Percentiles rank a stretch among this genome's conserved stretches.
Conservation (phyloP, 441 rosid genomes). For the Melastoma candidum region DNA sequence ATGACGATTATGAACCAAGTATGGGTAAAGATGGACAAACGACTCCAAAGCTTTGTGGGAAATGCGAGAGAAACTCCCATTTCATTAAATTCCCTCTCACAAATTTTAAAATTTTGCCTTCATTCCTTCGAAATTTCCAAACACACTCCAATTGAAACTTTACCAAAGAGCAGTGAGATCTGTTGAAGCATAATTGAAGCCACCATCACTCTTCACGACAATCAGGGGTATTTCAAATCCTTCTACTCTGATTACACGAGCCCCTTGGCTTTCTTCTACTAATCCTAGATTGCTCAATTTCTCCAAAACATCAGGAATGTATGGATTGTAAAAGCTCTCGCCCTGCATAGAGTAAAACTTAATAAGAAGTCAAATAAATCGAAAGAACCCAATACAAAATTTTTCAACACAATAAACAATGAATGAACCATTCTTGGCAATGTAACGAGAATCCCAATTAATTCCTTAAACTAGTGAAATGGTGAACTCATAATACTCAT, state of each 20-base stretch:
- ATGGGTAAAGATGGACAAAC: too few species aligned
- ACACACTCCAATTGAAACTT: conserved; percentile 8
- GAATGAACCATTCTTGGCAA: too few species aligned
- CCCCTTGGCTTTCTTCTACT: conserved; percentile 77
- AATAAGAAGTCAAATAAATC: not conserved
- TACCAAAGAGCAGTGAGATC: conserved; percentile 91
- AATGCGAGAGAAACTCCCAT: too few species aligned
- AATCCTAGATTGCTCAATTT: conserved; percentile 47
- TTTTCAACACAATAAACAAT: not conserved
- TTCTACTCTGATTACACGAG: conserved; percentile 73
- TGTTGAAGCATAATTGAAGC: conserved; percentile 88
- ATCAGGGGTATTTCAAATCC: conserved; percentile 78
- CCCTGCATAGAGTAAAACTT: conserved; percentile 45
- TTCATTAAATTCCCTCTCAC: too few species aligned
- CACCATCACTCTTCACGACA: conserved; percentile 92
- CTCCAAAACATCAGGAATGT: conserved; percentile 51
- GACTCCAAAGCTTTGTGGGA: too few species aligned
- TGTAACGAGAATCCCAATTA: too few species aligned
- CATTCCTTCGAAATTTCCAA: not conserved
- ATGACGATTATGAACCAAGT: too few species aligned
- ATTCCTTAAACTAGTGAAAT: too few species aligned
- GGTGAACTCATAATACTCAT: too few species aligned
- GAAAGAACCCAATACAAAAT: not conserved
- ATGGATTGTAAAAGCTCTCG: conserved; percentile 88
- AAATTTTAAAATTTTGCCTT: too few species aligned